phyloP scores from a whole-genome alignment of 176 grass and related monocot genomes.

The Oryza glumipatula region DNA sequence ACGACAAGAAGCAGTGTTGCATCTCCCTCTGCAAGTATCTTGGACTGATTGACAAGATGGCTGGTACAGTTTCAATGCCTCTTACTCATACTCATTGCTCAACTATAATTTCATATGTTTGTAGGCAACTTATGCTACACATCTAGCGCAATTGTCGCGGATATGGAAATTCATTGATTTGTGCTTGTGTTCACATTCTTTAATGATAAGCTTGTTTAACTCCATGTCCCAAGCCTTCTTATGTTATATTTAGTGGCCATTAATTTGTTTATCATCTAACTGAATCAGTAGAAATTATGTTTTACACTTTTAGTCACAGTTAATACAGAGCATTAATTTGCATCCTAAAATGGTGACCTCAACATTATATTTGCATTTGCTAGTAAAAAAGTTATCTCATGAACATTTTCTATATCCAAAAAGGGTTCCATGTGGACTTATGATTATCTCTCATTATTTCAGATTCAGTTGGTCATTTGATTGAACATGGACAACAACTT shows the following conservation, averaged over 20 bases:
- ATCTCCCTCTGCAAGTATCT: conserved; percentile 35
- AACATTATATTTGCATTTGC: background rate
- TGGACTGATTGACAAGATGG: conserved; percentile 19
- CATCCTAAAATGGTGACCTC: background rate
- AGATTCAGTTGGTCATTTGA: conserved; percentile 34
- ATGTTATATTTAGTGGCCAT: too few species aligned
- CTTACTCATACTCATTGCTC: background rate
- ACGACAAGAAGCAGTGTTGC: conserved; percentile 6
- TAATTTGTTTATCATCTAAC: too few species aligned
- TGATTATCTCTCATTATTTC: conserved; percentile 20
- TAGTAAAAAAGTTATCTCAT: background rate
- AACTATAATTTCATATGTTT: background rate
- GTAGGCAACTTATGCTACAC: background rate
- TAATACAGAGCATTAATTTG: conserved; percentile 2
- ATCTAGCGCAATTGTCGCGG: background rate
- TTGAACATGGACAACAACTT: conserved; percentile 32
- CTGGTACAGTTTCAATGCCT: conserved; percentile 30
- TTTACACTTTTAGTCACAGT: background rate
- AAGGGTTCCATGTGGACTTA: conserved; percentile 5
- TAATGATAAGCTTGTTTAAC: conserved; percentile 3
- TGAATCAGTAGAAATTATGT: background rate
- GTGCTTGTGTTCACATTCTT: background rate
- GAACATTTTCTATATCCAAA: background rate
- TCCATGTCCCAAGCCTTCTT: too few species aligned
- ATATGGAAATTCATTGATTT: background rate